These are phyloP conservation scores for Calonectria pseudoturangicola DNA, from an alignment of 2,329 filamentous ascomycete species.

Conservation along the genomic window DNA sequence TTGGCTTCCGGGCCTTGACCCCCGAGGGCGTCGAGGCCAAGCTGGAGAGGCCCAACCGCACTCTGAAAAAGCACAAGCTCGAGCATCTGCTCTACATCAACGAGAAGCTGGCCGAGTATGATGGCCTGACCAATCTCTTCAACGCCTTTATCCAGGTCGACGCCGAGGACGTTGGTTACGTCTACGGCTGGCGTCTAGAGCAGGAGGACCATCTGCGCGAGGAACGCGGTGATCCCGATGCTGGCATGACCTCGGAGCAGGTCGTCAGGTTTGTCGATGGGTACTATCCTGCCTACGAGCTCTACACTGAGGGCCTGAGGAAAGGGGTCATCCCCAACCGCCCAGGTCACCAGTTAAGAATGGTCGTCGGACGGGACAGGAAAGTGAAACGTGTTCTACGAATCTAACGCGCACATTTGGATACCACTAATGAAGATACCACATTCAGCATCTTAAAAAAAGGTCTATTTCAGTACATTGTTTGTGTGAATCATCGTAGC, in stretches of 20 bases:
- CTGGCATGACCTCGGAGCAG: slow-evolving; percentile 88
- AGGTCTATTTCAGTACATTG: slow-evolving; percentile 13
- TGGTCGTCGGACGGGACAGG: slow-evolving; percentile 77
- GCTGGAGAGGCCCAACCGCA: slow-evolving; percentile 70
- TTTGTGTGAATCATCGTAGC: slow-evolving; percentile 36
- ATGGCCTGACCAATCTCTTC: slow-evolving; percentile 68
- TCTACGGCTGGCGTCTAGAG: slow-evolving; percentile 89
- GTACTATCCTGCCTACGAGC: slow-evolving; percentile 83
- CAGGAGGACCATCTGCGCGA: slow-evolving; percentile 84
- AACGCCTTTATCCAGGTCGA: slow-evolving; percentile 77
- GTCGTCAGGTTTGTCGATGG: slow-evolving; percentile 83
- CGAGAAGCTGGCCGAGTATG: slow-evolving; percentile 67
- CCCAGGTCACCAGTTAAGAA: slow-evolving; percentile 74
- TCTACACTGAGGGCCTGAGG: slow-evolving; percentile 77
- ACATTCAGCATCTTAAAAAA: slow-evolving; percentile 23
- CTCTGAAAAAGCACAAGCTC: slow-evolving; percentile 67
- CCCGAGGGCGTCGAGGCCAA: slow-evolving; percentile 71
- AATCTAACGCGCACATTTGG: slow-evolving; percentile 59
- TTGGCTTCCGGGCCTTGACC: slow-evolving; percentile 83
- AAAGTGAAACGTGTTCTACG: slow-evolving; percentile 74
- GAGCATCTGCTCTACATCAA: slow-evolving; percentile 72
- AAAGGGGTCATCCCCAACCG: slow-evolving; percentile 72
- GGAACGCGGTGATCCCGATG: slow-evolving; percentile 72
- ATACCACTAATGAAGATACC: slow-evolving; percentile 41
- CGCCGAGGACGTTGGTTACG: slow-evolving; percentile 82